phyloP scores from a whole-genome alignment of 306 rosid genomes.

The Luffa aegyptiaca region DNA sequence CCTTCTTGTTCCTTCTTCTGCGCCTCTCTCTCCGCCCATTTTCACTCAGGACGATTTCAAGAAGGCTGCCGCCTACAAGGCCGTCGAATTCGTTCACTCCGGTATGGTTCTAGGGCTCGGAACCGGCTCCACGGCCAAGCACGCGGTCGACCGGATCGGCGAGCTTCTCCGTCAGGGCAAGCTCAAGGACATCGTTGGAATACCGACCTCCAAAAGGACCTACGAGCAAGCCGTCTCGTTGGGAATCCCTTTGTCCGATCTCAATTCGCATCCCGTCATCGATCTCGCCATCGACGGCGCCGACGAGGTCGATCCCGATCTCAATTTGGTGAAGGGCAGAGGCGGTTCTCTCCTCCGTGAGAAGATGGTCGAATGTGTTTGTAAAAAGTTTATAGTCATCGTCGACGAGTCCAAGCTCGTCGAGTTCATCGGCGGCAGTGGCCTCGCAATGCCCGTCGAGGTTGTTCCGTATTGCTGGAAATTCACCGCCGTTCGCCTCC shows the following conservation, averaged over 20 bases:
- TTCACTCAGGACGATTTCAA: conserved; percentile 72
- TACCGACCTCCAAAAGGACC: conserved; percentile 71
- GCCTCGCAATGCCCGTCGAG: conserved; percentile 85
- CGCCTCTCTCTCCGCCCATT: conserved; percentile 21
- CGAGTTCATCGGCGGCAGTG: conserved; percentile 46
- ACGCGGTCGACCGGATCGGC: conserved; percentile 67
- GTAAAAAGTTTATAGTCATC: conserved; percentile 55
- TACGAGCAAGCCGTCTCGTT: conserved; percentile 57
- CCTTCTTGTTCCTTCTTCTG: conserved; percentile 27
- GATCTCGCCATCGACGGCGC: conserved; percentile 89
- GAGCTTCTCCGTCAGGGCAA: conserved; percentile 59
- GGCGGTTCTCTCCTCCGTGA: conserved; percentile 78
- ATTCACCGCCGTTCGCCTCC: conserved; percentile 43
- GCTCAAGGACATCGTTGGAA: conserved; percentile 51
- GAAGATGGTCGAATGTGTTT: conserved; percentile 73
- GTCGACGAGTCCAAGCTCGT: conserved; percentile 76
- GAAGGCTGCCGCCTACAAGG: conserved; percentile 82
- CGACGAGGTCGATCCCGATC: conserved; percentile 68
- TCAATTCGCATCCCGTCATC: conserved; percentile 49
- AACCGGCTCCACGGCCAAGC: conserved; percentile 79
- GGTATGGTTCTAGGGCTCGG: conserved; percentile 87
- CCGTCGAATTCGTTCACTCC: conserved; percentile 66
- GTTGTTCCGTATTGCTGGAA: conserved; percentile 71
- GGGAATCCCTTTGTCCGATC: conserved; percentile 74
- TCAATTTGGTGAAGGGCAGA: conserved; percentile 75